These are phyloP conservation scores for Malus hybrid DNA, from an alignment of 331 rosid species.

Conservation along the genomic window DNA sequence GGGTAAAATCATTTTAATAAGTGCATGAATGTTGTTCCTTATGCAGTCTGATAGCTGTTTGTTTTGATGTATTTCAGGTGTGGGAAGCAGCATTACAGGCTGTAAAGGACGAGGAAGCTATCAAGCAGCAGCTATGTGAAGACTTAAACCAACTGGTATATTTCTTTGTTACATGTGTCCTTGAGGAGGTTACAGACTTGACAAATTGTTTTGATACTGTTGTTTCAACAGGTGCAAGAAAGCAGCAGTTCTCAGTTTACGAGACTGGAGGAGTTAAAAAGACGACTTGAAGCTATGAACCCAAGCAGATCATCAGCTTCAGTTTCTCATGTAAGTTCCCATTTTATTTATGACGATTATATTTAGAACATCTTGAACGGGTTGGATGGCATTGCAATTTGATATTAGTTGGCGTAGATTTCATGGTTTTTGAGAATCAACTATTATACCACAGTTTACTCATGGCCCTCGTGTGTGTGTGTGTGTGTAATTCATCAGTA, in stretches of 20 bases:
- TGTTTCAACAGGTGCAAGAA: slow-evolving; percentile 64
- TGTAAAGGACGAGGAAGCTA: slow-evolving; percentile 71
- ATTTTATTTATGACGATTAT: not conserved
- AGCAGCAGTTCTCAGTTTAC: slow-evolving; percentile 66
- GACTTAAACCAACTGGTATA: slow-evolving; percentile 79
- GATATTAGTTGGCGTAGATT: not conserved
- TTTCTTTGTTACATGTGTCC: slow-evolving; percentile 1
- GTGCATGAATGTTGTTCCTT: not conserved
- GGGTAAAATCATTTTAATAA: not conserved
- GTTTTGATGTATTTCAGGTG: slow-evolving; percentile 30
- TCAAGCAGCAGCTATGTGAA: slow-evolving; percentile 77
- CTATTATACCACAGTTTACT: not conserved
- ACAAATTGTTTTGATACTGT: slow-evolving; percentile 25
- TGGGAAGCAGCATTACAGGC: slow-evolving; percentile 68
- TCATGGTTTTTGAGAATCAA: not conserved
- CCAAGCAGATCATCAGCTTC: slow-evolving; percentile 48
- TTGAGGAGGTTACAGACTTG: slow-evolving; percentile 5
- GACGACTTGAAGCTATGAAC: slow-evolving; percentile 83
- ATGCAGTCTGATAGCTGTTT: slow-evolving; percentile 6
- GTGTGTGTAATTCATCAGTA: not conserved
- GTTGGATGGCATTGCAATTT: not conserved
- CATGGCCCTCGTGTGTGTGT: not conserved
- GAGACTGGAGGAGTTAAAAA: slow-evolving; percentile 85
- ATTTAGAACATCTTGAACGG: not conserved
- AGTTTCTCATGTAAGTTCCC: slow-evolving; percentile 40